Conservation (phyloP, 257 asterid genomes). For the Gentiana straminea region DNA sequence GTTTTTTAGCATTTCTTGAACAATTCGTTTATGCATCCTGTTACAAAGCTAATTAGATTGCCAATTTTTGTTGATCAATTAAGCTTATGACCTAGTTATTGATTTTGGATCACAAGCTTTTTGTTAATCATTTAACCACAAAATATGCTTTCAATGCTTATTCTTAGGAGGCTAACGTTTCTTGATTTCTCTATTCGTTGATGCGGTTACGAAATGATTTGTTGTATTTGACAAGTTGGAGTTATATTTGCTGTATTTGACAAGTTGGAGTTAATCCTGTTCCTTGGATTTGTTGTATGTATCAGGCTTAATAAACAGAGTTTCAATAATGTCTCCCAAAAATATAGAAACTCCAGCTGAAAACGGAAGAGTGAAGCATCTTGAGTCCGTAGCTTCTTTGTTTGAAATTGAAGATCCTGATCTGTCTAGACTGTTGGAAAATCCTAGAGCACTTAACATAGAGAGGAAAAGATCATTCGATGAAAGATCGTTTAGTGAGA, state of each 20-base stretch:
- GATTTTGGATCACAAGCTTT: not conserved
- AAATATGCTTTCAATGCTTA: not conserved
- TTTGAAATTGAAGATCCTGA: conserved; percentile 69
- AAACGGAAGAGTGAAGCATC: conserved; percentile 39
- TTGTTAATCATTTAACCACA: not conserved
- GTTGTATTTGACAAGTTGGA: not conserved
- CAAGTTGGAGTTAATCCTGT: conserved; percentile 14
- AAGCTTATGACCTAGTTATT: conserved; percentile 2
- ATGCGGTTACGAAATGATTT: not conserved
- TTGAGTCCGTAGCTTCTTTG: conserved; percentile 42
- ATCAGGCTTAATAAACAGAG: conserved; percentile 8
- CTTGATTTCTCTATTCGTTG: not conserved
- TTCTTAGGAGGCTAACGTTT: not conserved
- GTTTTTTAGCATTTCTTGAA: too few species aligned
- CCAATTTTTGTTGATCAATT: not conserved
- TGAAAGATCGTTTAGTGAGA: conserved; percentile 73
- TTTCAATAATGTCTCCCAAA: conserved; percentile 38
- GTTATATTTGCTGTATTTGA: not conserved
- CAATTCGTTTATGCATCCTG: too few species aligned
- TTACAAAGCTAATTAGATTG: too few species aligned
- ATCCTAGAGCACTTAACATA: conserved; percentile 42
- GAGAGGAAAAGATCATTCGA: conserved; percentile 91
- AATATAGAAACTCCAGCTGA: conserved; percentile 24
- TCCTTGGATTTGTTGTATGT: conserved; percentile 6
- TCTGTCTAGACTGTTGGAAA: conserved; percentile 47